These are phyloP conservation scores for Puccinia coronata DNA, from an alignment of 1,284 basidiomycete genomes.

Conservation along the genomic window DNA sequence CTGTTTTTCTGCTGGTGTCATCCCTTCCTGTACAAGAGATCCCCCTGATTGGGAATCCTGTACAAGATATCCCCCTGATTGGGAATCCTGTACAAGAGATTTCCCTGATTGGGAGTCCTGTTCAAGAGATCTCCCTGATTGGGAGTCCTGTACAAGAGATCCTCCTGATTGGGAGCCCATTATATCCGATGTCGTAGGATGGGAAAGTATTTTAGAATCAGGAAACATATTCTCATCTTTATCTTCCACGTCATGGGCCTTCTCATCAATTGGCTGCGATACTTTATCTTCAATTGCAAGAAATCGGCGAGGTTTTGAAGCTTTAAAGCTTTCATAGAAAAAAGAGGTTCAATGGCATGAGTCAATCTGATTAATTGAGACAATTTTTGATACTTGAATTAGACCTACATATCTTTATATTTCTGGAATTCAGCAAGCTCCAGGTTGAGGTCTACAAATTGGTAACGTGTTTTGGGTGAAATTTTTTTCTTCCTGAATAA, in stretches of 20 bases:
- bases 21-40: background rate
- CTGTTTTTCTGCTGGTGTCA: background rate
- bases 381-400: background rate
- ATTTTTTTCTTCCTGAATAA: background rate
- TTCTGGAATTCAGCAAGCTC: background rate
- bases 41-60: background rate
- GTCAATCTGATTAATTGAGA: background rate
- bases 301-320: background rate
- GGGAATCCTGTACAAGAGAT: too few relatives aligned
- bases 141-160: background rate
- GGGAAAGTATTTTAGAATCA: background rate
- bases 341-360: background rate
- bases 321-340: background rate
- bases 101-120: too few relatives aligned
- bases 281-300: background rate
- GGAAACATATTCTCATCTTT: background rate
- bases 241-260: background rate
- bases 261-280: background rate
- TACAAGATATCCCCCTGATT: too few relatives aligned
- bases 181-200: background rate
- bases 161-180: background rate
- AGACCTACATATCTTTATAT: too few relatives aligned
- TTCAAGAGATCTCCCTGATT: background rate
- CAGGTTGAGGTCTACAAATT: background rate
- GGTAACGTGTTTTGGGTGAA: too few relatives aligned